Conservation (phyloP, 1,284 basidiomycete genomes). For the Trametes pubescens region DNA sequence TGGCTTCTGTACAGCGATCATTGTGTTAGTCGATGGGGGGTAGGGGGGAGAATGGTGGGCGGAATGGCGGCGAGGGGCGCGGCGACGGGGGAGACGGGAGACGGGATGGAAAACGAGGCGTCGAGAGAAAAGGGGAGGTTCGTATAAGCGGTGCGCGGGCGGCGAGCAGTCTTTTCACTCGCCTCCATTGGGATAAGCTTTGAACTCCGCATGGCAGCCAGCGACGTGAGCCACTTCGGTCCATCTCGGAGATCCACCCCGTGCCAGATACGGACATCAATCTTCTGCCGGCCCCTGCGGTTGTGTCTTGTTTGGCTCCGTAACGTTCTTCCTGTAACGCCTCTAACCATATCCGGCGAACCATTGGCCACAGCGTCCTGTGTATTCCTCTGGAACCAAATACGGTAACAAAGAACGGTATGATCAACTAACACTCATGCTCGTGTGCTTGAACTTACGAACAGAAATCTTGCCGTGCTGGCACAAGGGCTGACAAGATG, state of each 20-base stretch:
- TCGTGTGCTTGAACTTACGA: no score
- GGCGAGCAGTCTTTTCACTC: constrained; percentile 34
- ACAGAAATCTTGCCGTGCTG: no score
- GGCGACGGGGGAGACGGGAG: constrained; percentile 38
- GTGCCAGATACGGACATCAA: constrained; percentile 1
- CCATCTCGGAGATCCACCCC: constrained; percentile 30
- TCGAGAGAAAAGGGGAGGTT: constrained; percentile 37
- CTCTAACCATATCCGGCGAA: constrained; percentile 5
- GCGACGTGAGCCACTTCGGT: constrained; percentile 23
- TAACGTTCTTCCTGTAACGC: constrained; percentile 15
- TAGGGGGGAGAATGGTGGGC: constrained; percentile 40
- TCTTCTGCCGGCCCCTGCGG: constrained; percentile 2
- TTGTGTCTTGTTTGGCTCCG: constrained; percentile 20
- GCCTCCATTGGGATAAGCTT: constrained; percentile 28
- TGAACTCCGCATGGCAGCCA: constrained; percentile 27
- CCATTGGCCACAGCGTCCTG: neutral
- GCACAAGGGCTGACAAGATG: neutral
- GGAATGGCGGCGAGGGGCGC: constrained; percentile 38
- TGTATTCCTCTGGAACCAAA: neutral
- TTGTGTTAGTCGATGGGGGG: constrained; percentile 43
- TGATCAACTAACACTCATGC: neutral
- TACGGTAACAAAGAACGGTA: neutral
- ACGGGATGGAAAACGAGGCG: constrained; percentile 40
- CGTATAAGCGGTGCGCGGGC: constrained; percentile 33
- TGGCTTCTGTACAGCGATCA: constrained; percentile 74